phyloP scores from a whole-genome alignment of 1,284 basidiomycete genomes.

The Hemileia vastatrix region DNA sequence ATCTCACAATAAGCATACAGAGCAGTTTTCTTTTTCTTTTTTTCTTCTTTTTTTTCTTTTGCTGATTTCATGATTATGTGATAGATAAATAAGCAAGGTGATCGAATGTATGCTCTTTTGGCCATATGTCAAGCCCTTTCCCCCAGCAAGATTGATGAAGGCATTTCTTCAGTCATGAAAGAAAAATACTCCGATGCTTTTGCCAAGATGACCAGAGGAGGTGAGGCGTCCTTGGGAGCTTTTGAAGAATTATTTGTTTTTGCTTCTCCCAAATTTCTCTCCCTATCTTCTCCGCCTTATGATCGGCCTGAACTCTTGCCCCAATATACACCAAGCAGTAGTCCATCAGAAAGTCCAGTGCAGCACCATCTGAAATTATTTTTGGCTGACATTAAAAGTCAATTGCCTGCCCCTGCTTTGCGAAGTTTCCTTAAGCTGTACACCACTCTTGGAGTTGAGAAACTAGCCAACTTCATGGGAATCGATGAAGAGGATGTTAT shows the following conservation, averaged over 20 bases:
- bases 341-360: constrained; percentile 58
- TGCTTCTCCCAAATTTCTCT: constrained; percentile 93
- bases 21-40: constrained; percentile 17
- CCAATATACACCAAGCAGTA: constrained; percentile 48
- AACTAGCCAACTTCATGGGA: constrained; percentile 76
- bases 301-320: constrained; percentile 64
- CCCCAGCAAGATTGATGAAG: constrained; percentile 79
- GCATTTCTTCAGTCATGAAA: constrained; percentile 81
- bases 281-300: constrained; percentile 77
- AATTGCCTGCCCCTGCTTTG: constrained; percentile 69
- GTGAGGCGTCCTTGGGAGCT: constrained; percentile 65
- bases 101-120: constrained; percentile 93
- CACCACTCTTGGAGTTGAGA: constrained; percentile 80
- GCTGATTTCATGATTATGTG: not conserved
- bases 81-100: constrained; percentile 91
- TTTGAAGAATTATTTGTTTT: constrained; percentile 92
- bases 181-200: constrained; percentile 90
- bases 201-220: constrained; percentile 66
- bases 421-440: constrained; percentile 90
- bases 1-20: too few relatives aligned
- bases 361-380: constrained; percentile 76
- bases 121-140: constrained; percentile 87
- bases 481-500: constrained; percentile 86
- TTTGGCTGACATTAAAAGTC: constrained; percentile 65
- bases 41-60: not conserved